These are phyloP conservation scores for Gentiana dahurica DNA, from an alignment of 257 asterid genomes.

Conservation along the genomic window DNA sequence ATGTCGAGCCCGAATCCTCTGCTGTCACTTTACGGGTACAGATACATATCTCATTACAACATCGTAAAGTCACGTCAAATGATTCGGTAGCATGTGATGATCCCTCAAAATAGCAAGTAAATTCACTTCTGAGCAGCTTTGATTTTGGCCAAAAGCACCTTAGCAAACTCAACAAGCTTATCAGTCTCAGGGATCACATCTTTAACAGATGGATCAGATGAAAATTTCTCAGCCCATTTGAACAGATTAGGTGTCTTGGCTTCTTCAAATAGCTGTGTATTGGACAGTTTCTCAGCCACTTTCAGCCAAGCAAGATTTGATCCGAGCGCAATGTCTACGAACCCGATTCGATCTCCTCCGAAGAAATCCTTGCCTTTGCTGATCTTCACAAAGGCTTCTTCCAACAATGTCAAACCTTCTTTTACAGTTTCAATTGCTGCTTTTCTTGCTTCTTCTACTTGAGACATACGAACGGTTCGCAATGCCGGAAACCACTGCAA, in stretches of 20 bases:
- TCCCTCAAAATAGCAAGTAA: too few relatives aligned
- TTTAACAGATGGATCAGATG: slow-evolving; percentile 28
- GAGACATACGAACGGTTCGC: slow-evolving; percentile 19
- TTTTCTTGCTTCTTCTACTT: slow-evolving; percentile 30
- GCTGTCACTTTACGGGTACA: too few relatives aligned
- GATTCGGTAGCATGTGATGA: too few relatives aligned
- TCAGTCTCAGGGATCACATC: slow-evolving; percentile 41
- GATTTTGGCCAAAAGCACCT: slow-evolving; percentile 10
- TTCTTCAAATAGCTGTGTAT: slow-evolving; percentile 29
- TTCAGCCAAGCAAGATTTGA: slow-evolving; percentile 37
- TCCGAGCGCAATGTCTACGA: slow-evolving; percentile 52
- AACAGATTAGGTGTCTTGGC: slow-evolving; percentile 33
- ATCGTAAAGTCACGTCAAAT: too few relatives aligned
- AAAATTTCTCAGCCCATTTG: slow-evolving; percentile 38
- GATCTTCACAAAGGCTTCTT: slow-evolving; percentile 39
- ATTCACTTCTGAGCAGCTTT: slow-evolving; percentile 3
- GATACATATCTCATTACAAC: too few relatives aligned
- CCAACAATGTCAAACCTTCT: slow-evolving; percentile 37
- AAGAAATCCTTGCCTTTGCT: slow-evolving; percentile 45
- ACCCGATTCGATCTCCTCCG: slow-evolving; percentile 49
- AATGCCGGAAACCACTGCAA: slow-evolving; percentile 52
- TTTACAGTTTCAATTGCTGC: slow-evolving; percentile 11
- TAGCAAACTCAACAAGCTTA: slow-evolving; percentile 32
- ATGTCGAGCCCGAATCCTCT: too few relatives aligned
- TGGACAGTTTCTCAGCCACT: slow-evolving; percentile 19